Conservation (phyloP, 2,329 filamentous ascomycete species). For the Colletotrichum sansevieriae region DNA sequence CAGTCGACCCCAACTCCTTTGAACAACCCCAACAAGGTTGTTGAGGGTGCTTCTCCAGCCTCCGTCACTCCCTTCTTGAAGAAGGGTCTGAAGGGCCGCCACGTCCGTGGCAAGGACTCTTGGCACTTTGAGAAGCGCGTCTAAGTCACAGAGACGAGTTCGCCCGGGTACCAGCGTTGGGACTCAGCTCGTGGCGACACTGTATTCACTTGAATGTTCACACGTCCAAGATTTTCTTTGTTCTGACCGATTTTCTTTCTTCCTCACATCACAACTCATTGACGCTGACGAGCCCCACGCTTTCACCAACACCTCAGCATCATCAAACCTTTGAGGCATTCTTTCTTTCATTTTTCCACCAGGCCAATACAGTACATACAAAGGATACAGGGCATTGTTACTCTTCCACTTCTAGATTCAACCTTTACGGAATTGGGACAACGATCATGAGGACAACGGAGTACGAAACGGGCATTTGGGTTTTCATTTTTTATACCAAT, state of each 20-base stretch:
- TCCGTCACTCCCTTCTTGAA: constrained; percentile 39
- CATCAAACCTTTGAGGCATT: constrained; percentile 16
- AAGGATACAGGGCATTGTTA: constrained; percentile 28
- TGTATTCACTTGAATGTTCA: constrained; percentile 8
- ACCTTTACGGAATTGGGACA: constrained; percentile 37
- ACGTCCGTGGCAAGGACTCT: constrained; percentile 35
- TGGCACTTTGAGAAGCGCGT: constrained; percentile 36
- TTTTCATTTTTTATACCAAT: background rate
- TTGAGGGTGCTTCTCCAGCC: constrained; percentile 43
- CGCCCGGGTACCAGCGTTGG: constrained; percentile 4
- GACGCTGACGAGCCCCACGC: constrained; percentile 11
- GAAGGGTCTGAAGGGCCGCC: constrained; percentile 33
- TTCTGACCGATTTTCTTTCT: constrained; percentile 15
- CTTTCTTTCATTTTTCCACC: constrained; percentile 20
- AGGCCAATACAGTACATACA: constrained; percentile 33
- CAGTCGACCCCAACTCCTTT: constrained; percentile 53
- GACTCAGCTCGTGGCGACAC: constrained; percentile 8
- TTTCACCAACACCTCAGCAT: constrained; percentile 3
- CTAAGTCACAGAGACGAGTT: constrained; percentile 12
- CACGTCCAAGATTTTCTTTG: background rate
- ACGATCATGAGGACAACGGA: constrained; percentile 30
- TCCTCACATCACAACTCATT: constrained; percentile 11
- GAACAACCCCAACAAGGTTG: constrained; percentile 56
- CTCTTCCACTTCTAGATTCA: constrained; percentile 32
- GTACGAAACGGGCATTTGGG: constrained; percentile 26